phyloP scores from a whole-genome alignment of 1,284 basidiomycete species.

The Cutaneotrichosporon sp. region DNA sequence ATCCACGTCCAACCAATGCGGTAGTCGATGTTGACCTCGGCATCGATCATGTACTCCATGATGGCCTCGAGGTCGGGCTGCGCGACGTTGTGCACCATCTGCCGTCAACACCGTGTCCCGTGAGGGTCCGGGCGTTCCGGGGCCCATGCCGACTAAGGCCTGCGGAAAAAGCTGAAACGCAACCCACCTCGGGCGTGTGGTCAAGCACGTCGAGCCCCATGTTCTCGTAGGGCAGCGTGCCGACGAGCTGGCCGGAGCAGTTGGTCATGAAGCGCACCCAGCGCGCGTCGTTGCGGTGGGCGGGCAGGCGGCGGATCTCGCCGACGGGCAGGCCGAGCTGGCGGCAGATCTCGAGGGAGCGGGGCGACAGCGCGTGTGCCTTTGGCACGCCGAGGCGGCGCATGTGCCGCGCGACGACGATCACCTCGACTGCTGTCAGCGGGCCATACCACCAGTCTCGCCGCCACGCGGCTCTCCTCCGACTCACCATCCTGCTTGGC shows the following conservation, averaged over 20 bases:
- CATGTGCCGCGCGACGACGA: slow-evolving; percentile 28
- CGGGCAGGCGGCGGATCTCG: slow-evolving; percentile 24
- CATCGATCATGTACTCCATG: slow-evolving; percentile 22
- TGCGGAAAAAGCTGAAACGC: not conserved
- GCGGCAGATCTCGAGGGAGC: slow-evolving; percentile 31
- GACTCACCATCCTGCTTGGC: slow-evolving; percentile 27
- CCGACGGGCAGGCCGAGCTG: slow-evolving; percentile 26
- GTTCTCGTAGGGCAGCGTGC: slow-evolving; percentile 29
- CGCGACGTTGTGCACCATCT: slow-evolving; percentile 37
- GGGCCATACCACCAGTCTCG: not conserved
- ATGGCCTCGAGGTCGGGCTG: slow-evolving; percentile 33
- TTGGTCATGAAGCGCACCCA: slow-evolving; percentile 32
- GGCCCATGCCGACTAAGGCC: not conserved
- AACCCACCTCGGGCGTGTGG: slow-evolving; percentile 28
- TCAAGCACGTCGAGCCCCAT: slow-evolving; percentile 28
- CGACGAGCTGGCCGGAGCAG: slow-evolving; percentile 26
- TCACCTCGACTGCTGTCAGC: slow-evolving; percentile 28
- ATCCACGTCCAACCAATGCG: slow-evolving; percentile 34
- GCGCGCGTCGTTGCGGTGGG: slow-evolving; percentile 27
- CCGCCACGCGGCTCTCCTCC: not conserved
- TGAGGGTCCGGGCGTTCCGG: not conserved
- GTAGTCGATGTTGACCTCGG: slow-evolving; percentile 24
- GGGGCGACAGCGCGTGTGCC: slow-evolving; percentile 30
- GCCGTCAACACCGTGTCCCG: not conserved
- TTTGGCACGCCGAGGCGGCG: slow-evolving; percentile 31